Evolutionary conservation across 1,284 basidiomycete genomes (phyloP).

Genomic region (Pisolithus thermaeus): DNA sequence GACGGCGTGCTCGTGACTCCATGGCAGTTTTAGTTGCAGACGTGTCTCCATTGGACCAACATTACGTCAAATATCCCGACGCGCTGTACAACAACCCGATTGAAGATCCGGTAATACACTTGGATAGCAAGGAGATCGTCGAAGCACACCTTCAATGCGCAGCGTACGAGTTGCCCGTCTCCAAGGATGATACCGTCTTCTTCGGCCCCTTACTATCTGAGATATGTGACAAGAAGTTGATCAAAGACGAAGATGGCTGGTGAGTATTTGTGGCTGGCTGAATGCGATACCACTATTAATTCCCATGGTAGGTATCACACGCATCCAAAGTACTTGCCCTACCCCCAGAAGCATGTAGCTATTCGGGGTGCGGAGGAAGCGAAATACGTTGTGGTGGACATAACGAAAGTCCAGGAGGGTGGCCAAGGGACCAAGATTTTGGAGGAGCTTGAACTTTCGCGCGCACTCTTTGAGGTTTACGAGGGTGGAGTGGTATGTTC

Average conservation of each 20-base stretch:
- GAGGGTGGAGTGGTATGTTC: slow-evolving; percentile 66
- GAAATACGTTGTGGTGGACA: slow-evolving; percentile 71
- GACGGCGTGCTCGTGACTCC: slow-evolving; percentile 77
- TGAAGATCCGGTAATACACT: slow-evolving; percentile 66
- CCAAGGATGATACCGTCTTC: slow-evolving; percentile 59
- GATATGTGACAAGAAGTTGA: slow-evolving; percentile 51
- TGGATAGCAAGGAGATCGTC: slow-evolving; percentile 70
- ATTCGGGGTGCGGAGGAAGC: slow-evolving; percentile 79
- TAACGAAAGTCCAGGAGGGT: slow-evolving; percentile 39
- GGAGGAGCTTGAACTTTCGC: slow-evolving; percentile 83
- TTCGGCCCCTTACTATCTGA: slow-evolving; percentile 62
- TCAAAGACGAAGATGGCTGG: slow-evolving; percentile 69
- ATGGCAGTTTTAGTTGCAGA: slow-evolving; percentile 79
- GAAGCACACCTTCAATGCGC: slow-evolving; percentile 90
- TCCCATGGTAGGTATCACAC: slow-evolving; percentile 65
- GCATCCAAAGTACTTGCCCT: slow-evolving; percentile 72
- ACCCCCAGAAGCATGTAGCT: slow-evolving; percentile 68
- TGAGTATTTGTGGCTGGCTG: slow-evolving; percentile 25
- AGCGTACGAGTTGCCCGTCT: slow-evolving; percentile 80
- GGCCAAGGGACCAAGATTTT: slow-evolving; percentile 47
- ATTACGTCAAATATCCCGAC: slow-evolving; percentile 70
- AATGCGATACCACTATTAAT: neutral
- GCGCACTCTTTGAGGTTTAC: slow-evolving; percentile 82
- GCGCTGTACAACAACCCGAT: slow-evolving; percentile 62
- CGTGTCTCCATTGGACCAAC: slow-evolving; percentile 67